Base-by-base conservation (phyloP, 345 rosid species). In the Heritiera littoralis region DNA sequence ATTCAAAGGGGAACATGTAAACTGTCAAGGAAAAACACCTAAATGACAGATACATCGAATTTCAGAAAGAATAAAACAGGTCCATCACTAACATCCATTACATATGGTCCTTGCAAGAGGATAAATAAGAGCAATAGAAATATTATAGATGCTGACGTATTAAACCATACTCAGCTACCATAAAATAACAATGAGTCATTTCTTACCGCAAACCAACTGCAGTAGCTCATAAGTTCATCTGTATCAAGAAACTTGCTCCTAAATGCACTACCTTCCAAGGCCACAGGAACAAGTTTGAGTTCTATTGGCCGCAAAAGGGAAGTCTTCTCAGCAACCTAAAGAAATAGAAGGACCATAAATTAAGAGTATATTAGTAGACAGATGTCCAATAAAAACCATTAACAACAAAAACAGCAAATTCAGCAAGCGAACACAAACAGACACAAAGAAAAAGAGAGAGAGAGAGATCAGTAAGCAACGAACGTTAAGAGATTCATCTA, bases 271-370 rank as follows among this genome's bases (percentile, higher is more conserved):
- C 98, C 95, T 86, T 93, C 98, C 81, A 94, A 81, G 77, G 98
- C 92, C 83, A 87, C 90, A 67, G 98, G 98, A 82, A 94, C 98
- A 83, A 91, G 95, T 87, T 94, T 91, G 78, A 94, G 82, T 83
- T 94, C 98, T 81, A 88, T 80, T 9, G 98, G 98, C 76, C 97
- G 91, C 82, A 94, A 82, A 81, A 94, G 81, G 65, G 94, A 73
- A n/a, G 95, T 93, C 91, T 93, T 94, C 86, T 93, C 94, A 2
- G 98, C 92, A 84, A 93, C 98, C 98, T 94, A 85, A 83, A 84
- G 83, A 63, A 38, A 66, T 65, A 76, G 79, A 80, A 40, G 79
- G 79, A 46, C 75, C 49, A 65, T 59, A 75, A 69, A 78, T 83
- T 68, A 78, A 80, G 45, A 77, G 30, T 30, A 49, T 12, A 71